Percentiles rank a stretch among this genome's conserved stretches.
phyloP scores from a whole-genome alignment of 495 filamentous ascomycete genomes.

The Lentithecium fluviatile region DNA sequence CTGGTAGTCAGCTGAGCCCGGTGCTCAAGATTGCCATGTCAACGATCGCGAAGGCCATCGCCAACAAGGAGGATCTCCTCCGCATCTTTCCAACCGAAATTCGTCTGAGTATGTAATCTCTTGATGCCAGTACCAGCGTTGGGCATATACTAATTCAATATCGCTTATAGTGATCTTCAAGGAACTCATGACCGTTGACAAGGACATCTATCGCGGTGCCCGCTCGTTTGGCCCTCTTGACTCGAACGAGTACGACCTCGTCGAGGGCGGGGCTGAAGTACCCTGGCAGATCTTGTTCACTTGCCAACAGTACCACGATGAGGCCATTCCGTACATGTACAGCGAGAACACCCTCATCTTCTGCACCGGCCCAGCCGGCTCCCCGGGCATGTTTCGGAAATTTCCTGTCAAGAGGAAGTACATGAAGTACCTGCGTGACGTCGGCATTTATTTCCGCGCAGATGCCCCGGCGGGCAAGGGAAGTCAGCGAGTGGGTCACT shows the following conservation, averaged over 20 bases:
- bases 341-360: slow-evolving; percentile 15
- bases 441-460: slow-evolving; percentile 23
- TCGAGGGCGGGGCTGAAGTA: slow-evolving; percentile 2
- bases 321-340: slow-evolving; percentile 21
- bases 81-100: slow-evolving; percentile 21
- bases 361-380: slow-evolving; percentile 17
- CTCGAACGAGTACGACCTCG: slow-evolving; percentile 6
- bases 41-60: no score
- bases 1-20: slow-evolving; percentile 1
- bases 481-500: slow-evolving; percentile 9
- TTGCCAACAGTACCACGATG: slow-evolving; percentile 26
- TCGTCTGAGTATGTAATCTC: slow-evolving; percentile 3
- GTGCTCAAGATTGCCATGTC: slow-evolving; percentile 7
- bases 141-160: no score
- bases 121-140: no score
- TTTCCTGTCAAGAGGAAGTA: slow-evolving; percentile 15
- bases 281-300: slow-evolving; percentile 22
- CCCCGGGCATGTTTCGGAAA: slow-evolving; percentile 11
- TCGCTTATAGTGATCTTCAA: slow-evolving; percentile 15
- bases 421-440: slow-evolving; percentile 13
- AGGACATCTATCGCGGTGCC: slow-evolving; percentile 16
- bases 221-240: slow-evolving; percentile 9
- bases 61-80: slow-evolving; percentile 4
- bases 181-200: slow-evolving; percentile 10
- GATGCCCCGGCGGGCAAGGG: slow-evolving; percentile 4